Evolutionary conservation across 352 stramenopile genomes (phyloP), one percentile per base, ranked within the genome.

Genomic region (Phytophthora palmivora): DNA sequence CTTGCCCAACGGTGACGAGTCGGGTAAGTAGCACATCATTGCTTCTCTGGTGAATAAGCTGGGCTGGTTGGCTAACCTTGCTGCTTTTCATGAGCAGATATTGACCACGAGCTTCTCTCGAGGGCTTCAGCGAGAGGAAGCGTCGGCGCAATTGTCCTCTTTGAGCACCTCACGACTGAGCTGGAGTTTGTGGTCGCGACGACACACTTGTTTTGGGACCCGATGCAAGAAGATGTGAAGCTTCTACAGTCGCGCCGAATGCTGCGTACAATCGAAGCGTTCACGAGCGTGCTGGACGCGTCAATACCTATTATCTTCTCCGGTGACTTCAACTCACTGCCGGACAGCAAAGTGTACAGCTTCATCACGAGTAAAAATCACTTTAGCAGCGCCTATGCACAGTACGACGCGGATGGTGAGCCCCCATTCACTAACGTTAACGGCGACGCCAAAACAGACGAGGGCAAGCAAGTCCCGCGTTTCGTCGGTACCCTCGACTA

Each of bases 201-300:
- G n/a, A 92, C 87, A 18, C 87, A 95, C 59, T 67, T 95, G 48
- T 95, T 94, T 58, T 95, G 87, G 87, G 84, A 95, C 37, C 87
- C 87, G 3, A 61, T 72, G 49, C 83, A 94, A 65, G 87, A 91
- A 72, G 84, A 95, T 55, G 84, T 95, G 6, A 95, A 95, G 53
- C 53, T 94, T 16, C 67, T 91, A n/a, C 87, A 95, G 54, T 79
- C 68, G 2, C 74, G 72, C 12, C 80, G 82, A 19, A 72, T 94
- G 56, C 32, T 92, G 21, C 72, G 55, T 19, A 45, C 69, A 15
- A 47, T 95, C 7, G 60, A 76, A 3, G 53, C 44, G 1, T 92
- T 89, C 50, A 64, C 56, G 1, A 58, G 42, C 6, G 14, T 43
- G 1, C 21, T 72, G 34, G 49, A 70, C 30, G 38, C 47, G 34